phyloP scores from a whole-genome alignment of 441 rosid genomes.

The Aquilaria agallochum region DNA sequence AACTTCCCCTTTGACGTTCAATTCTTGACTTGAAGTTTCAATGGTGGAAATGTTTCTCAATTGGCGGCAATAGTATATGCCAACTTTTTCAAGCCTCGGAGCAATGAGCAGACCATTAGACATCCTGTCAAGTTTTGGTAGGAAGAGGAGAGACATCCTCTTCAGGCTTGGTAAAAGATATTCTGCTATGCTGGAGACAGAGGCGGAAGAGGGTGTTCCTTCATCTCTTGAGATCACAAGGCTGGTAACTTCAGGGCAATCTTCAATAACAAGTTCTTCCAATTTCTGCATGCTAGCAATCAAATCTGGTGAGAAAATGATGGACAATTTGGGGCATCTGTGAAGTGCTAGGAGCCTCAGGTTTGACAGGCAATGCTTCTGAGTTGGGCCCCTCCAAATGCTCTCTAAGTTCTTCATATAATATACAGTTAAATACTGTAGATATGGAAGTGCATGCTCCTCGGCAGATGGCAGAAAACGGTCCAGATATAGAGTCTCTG shows the following conservation, averaged over 20 bases:
- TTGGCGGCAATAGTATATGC: conserved; percentile 17
- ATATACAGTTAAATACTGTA: conserved; percentile 15
- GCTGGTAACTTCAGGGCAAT: conserved; percentile 14
- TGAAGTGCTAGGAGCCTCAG: conserved; percentile 14
- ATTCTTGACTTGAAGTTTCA: background rate
- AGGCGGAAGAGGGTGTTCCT: background rate
- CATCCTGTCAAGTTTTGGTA: conserved; percentile 14
- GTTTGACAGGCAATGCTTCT: background rate
- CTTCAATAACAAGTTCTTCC: conserved; percentile 17
- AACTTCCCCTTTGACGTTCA: conserved; percentile 11
- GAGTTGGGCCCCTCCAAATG: conserved; percentile 6
- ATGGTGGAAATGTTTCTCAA: conserved; percentile 1
- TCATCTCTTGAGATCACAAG: conserved; percentile 3
- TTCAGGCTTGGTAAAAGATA: conserved; percentile 14
- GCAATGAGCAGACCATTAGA: conserved; percentile 12
- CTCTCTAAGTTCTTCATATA: conserved; percentile 15
- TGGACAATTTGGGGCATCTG: conserved; percentile 16
- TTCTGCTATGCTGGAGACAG: background rate
- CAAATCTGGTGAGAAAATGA: conserved; percentile 13
- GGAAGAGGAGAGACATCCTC: conserved; percentile 16
- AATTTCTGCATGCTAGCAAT: conserved; percentile 2
- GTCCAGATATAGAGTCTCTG: too few relatives aligned
- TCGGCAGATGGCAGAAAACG: background rate
- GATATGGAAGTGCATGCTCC: conserved; percentile 8
- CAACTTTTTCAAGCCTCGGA: conserved; percentile 13